Conservation (phyloP, 2,329 filamentous ascomycete genomes). For the Coniosporium tulheliwenetii region DNA sequence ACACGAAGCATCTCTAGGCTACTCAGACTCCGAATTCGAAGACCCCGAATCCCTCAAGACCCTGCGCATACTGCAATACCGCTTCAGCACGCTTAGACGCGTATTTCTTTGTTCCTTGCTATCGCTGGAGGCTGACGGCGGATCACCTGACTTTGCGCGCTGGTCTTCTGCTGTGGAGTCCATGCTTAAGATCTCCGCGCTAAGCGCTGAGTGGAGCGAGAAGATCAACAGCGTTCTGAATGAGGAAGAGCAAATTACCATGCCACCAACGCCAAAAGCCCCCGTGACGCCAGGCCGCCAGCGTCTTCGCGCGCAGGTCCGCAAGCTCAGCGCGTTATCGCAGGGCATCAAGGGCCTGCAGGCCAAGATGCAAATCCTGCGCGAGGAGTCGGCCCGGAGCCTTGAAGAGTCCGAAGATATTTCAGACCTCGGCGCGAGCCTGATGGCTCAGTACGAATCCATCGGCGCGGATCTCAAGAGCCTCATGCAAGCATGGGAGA, state of each 20-base stretch:
- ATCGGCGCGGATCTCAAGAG: slow-evolving; percentile 72
- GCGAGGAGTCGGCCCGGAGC: slow-evolving; percentile 73
- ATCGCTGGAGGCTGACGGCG: slow-evolving; percentile 69
- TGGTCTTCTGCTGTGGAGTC: slow-evolving; percentile 69
- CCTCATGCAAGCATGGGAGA: slow-evolving; percentile 33
- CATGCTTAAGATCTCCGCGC: slow-evolving; percentile 48
- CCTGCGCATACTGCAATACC: slow-evolving; percentile 47
- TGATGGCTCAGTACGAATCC: slow-evolving; percentile 86
- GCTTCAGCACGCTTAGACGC: slow-evolving; percentile 67
- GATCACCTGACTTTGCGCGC: slow-evolving; percentile 57
- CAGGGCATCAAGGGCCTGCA: slow-evolving; percentile 83
- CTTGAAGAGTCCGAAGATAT: slow-evolving; percentile 51
- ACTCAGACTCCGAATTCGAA: slow-evolving; percentile 52
- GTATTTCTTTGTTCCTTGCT: slow-evolving; percentile 80
- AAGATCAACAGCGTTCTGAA: slow-evolving; percentile 54
- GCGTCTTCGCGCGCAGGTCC: slow-evolving; percentile 70
- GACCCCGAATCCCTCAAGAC: slow-evolving; percentile 66
- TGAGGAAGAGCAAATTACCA: slow-evolving; percentile 53
- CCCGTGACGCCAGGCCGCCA: slow-evolving; percentile 61
- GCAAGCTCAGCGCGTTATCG: slow-evolving; percentile 76
- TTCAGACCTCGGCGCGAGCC: slow-evolving; percentile 58
- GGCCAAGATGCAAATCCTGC: slow-evolving; percentile 81
- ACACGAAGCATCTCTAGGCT: slow-evolving; percentile 32
- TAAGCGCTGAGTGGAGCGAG: slow-evolving; percentile 46
- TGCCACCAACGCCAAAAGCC: slow-evolving; percentile 37